Conservation (phyloP, 768 basidiomycete genomes). For the Mycena albidolilacea region DNA sequence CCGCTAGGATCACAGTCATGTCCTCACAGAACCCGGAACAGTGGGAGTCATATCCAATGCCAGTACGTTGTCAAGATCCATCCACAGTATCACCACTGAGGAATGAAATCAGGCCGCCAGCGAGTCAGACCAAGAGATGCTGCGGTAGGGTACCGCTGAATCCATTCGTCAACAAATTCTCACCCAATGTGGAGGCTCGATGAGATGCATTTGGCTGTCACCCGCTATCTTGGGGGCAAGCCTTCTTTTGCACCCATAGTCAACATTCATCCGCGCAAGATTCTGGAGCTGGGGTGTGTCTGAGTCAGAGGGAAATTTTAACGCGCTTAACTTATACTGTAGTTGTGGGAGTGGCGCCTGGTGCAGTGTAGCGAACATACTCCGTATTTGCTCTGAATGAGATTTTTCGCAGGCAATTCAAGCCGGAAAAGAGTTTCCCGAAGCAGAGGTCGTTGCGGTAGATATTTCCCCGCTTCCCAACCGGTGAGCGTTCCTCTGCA, state of each 20-base stretch:
- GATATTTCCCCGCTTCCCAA: neutral
- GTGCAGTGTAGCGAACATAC: neutral
- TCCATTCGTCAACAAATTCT: too few relatives aligned
- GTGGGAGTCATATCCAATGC: too few relatives aligned
- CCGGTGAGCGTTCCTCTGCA: neutral
- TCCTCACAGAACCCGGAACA: too few relatives aligned
- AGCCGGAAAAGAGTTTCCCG: conserved; percentile 5
- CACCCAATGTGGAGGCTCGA: conserved; percentile 4
- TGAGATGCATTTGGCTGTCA: conserved; percentile 4
- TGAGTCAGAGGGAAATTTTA: neutral
- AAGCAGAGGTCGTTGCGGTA: conserved; percentile 3
- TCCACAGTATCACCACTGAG: too few relatives aligned
- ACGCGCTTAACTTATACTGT: neutral
- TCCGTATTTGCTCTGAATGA: neutral
- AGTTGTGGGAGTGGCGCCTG: conserved; percentile 8
- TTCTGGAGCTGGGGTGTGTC: conserved; percentile 4
- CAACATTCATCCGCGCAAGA: neutral
- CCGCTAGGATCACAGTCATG: too few relatives aligned
- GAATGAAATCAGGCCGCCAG: too few relatives aligned
- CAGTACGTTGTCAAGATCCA: too few relatives aligned
- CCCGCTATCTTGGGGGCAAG: neutral
- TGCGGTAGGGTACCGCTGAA: too few relatives aligned
- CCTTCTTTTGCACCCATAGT: neutral
- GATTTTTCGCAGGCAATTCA: neutral
- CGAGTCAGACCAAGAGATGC: too few relatives aligned